A percentile compares a stretch with the other conserved stretches of the same genome.
phyloP scores from a whole-genome alignment of 1,139 yeast genomes.

The Casaregolazyma suthepensis region DNA sequence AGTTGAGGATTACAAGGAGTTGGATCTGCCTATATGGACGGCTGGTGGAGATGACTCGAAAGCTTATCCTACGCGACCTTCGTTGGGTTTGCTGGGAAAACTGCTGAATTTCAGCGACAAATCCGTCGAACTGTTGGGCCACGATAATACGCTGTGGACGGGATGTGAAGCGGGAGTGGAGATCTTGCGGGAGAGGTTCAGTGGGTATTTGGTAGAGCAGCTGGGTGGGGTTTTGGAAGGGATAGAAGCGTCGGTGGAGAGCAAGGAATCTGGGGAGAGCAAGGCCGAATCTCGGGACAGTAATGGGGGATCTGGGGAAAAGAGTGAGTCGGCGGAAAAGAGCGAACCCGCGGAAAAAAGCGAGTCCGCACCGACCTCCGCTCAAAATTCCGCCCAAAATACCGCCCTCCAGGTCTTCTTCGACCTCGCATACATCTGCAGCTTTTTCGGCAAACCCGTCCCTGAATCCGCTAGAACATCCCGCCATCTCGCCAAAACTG shows the following conservation, averaged over 20 bases:
- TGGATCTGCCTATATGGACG: background rate
- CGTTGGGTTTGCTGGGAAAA: background rate
- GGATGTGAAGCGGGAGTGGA: background rate
- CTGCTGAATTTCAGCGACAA: background rate
- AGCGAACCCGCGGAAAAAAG: no score
- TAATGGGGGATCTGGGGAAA: background rate
- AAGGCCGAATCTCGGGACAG: background rate
- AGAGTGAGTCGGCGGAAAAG: no score
- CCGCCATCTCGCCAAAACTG: background rate
- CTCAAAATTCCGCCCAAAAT: background rate
- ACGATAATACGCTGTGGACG: conserved; percentile 3
- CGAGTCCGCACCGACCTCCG: no score
- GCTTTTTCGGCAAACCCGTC: conserved; percentile 5
- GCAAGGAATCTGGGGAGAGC: background rate
- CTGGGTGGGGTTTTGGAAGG: background rate
- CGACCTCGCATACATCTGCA: conserved; percentile 7
- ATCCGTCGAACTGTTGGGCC: background rate
- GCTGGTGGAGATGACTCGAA: background rate
- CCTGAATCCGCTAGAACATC: background rate
- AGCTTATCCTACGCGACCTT: conserved; percentile 4
- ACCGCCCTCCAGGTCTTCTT: conserved; percentile 9
- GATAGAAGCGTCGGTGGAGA: background rate
- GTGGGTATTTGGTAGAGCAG: background rate
- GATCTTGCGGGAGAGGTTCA: background rate
- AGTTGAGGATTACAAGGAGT: background rate